Base-by-base conservation (phyloP, 1,284 basidiomycete species). In the Coniophora puteana region DNA sequence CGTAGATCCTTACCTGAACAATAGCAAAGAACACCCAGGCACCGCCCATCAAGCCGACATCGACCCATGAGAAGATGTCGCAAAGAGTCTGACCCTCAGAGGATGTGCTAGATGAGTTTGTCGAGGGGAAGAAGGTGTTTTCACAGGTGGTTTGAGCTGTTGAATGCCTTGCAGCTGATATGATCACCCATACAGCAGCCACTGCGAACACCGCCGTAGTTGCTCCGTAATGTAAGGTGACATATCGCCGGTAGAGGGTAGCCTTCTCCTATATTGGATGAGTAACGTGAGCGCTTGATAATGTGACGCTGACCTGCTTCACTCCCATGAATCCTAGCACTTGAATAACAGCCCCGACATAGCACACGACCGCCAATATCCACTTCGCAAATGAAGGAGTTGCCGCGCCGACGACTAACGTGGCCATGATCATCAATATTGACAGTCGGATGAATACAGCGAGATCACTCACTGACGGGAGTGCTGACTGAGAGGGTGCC, bases 41-140 rank as follows among this genome's bases (percentile, higher is more conserved):
- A 4, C 78, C 88, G 16, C 74, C 86, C 90, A 95, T 93, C 47
- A 95, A 67, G 26, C 93, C 93, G n/a, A 95, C 68, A 56, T 89
- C 86, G 5, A 89, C 86, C 90, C 90, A 95, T 6, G 90, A 73
- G 57, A 95, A 93, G 40, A 93, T 84, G 38, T 83, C 72, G 65
- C 93, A 95, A 13, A 95, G 69, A 1, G 74, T 80, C 34, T 80
- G 62, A 7, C 77, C 82, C 61, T 87, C 78, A 26, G 69, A 64
- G 31, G 69, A 60, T 3, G 65, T 67, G 11, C 41, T 43, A 25
- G 63, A 57, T 10, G 67, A 64, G 20, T 62, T 50, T 42, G 49
- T 53, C 31, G 60, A 44, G 16, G 53, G 48, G 51, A 83, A 87
- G 68, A 83, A 89, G 38, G 76, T 66, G 4, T 57, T 54, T 46